Conservation (phyloP, 805 yeast genomes). For the Zygosaccharomyces rouxii region DNA sequence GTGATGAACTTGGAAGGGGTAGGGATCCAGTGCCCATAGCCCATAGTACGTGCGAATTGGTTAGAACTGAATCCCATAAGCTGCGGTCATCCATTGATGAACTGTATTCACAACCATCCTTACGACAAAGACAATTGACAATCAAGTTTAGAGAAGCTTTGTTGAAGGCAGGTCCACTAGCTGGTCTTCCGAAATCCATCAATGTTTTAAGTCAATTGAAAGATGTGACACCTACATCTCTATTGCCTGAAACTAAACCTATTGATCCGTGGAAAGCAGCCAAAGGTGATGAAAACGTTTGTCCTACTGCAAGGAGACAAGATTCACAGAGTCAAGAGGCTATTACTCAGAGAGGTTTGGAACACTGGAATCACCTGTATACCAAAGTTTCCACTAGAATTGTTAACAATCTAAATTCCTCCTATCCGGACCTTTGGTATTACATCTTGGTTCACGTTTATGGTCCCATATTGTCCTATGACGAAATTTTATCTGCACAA, state of each 20-base stretch:
- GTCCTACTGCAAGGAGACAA: constrained; percentile 1
- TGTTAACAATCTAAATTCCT: constrained; percentile 56
- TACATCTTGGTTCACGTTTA: constrained; percentile 70
- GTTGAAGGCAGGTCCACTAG: constrained; percentile 70
- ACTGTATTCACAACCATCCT: constrained; percentile 17
- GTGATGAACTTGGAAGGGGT: constrained; percentile 13
- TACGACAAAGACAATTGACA: constrained; percentile 36
- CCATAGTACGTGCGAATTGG: constrained; percentile 19
- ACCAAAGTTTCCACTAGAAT: constrained; percentile 70
- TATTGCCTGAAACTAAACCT: constrained; percentile 26
- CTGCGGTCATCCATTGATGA: constrained; percentile 17
- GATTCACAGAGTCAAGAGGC: constrained; percentile 9
- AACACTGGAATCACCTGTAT: constrained; percentile 71
- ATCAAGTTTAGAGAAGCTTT: constrained; percentile 69
- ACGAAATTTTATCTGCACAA: constrained; percentile 53
- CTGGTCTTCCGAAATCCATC: constrained; percentile 82
- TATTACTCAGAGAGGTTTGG: constrained; percentile 45
- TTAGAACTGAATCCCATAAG: constrained; percentile 8
- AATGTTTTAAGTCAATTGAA: constrained; percentile 66
- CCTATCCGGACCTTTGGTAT: constrained; percentile 84
- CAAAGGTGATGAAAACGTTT: constrained; percentile 15
- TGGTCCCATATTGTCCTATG: constrained; percentile 68
- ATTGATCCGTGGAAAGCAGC: constrained; percentile 29
- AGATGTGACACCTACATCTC: constrained; percentile 55
- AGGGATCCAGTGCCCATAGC: constrained; percentile 20